phyloP scores from a whole-genome alignment of 441 rosid species.

The Sinapis alba region DNA sequence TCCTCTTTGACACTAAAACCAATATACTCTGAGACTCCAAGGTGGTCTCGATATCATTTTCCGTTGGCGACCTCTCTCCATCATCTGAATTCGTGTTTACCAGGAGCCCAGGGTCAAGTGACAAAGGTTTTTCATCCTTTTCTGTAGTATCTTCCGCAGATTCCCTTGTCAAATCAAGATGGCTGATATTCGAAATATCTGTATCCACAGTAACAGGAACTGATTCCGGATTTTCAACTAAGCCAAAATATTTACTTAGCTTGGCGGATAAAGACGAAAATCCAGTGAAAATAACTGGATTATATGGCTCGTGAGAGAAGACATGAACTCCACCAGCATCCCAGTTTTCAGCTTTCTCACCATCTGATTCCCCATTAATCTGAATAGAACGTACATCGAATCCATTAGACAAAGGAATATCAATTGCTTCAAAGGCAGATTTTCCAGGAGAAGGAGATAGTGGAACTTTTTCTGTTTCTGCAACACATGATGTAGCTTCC shows the following conservation, averaged over 20 bases:
- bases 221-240: conserved; percentile 48
- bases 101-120: conserved; percentile 39
- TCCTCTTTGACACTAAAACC: conserved; percentile 88
- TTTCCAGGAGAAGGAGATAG: conserved; percentile 41
- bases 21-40: conserved; percentile 79
- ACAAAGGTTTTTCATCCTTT: conserved; percentile 45
- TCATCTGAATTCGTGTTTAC: conserved; percentile 40
- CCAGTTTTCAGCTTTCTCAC: conserved; percentile 40
- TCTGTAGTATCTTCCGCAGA: conserved; percentile 45
- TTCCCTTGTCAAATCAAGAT: conserved; percentile 43
- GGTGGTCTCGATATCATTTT: conserved; percentile 51
- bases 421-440: conserved; percentile 40
- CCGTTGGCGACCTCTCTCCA: conserved; percentile 45
- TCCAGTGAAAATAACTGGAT: conserved; percentile 75
- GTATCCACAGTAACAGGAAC: conserved; percentile 46
- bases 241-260: conserved; percentile 69
- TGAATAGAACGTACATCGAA: conserved; percentile 42
- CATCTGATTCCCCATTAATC: conserved; percentile 42
- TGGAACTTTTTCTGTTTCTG: conserved; percentile 37
- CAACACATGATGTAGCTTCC: conserved; percentile 39
- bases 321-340: conserved; percentile 47
- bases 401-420: conserved; percentile 59
- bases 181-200: conserved; percentile 40
- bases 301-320: conserved; percentile 70
- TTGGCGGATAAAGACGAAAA: conserved; percentile 82